A percentile compares a stretch with the other conserved stretches of the same genome.
phyloP scores from a whole-genome alignment of 2,329 filamentous ascomycete species.

The Macroventuria anomochaeta region DNA sequence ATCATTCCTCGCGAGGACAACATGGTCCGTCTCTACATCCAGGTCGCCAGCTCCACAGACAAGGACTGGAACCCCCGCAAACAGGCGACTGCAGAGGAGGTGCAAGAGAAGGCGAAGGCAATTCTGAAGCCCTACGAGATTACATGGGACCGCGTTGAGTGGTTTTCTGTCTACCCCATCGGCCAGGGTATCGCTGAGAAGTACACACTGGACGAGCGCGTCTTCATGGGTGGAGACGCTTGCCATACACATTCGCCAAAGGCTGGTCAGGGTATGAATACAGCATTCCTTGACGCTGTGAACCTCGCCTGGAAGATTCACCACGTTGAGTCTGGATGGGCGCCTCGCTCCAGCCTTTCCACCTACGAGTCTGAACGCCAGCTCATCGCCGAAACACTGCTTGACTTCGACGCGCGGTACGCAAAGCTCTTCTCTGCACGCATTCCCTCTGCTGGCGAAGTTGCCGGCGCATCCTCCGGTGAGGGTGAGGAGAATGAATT shows the following conservation, averaged over 20 bases:
- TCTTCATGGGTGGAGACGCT: constrained; percentile 70
- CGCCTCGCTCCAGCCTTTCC: constrained; percentile 73
- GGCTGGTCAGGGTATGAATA: constrained; percentile 70
- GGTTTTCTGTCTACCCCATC: constrained; percentile 71
- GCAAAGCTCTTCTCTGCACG: constrained; percentile 87
- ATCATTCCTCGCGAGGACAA: constrained; percentile 64
- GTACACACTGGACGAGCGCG: constrained; percentile 68
- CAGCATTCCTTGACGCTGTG: constrained; percentile 68
- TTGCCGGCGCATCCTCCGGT: constrained; percentile 64
- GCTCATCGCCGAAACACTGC: constrained; percentile 79
- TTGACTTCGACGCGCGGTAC: constrained; percentile 88
- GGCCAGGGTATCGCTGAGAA: constrained; percentile 70
- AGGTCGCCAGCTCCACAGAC: constrained; percentile 68
- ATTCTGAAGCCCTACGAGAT: constrained; percentile 67
- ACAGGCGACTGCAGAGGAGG: constrained; percentile 64
- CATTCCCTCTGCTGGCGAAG: constrained; percentile 74
- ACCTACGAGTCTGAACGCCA: constrained; percentile 90
- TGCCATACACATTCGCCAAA: constrained; percentile 70
- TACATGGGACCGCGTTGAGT: constrained; percentile 69
- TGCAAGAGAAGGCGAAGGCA: constrained; percentile 63
- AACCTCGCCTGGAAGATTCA: constrained; percentile 98
- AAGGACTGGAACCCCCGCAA: constrained; percentile 67
- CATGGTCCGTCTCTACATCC: constrained; percentile 63
- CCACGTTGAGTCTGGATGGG: constrained; percentile 83
- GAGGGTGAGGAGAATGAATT: constrained; percentile 72